Evolutionary conservation across 192 early-diverging fungal species (phyloP).

Genomic region (Lobosporangium transversale): DNA sequence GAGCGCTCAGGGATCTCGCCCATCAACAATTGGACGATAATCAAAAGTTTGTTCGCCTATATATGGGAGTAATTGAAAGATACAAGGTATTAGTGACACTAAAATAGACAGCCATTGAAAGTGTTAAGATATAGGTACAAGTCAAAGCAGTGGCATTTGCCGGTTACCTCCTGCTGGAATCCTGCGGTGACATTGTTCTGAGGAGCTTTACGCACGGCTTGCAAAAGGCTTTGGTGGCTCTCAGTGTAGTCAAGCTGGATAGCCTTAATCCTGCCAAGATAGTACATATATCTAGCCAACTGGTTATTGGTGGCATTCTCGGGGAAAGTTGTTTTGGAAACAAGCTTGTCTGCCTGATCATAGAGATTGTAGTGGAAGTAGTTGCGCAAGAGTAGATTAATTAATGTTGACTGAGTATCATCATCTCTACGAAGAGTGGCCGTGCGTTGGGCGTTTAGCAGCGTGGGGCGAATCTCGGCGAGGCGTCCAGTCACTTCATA

Average conservation of each 20-base stretch:
- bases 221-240: conserved; percentile 86
- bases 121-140: too few species aligned
- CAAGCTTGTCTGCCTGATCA: conserved; percentile 97
- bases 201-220: conserved; percentile 97
- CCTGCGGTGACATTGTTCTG: conserved; percentile 87
- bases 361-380: conserved; percentile 96
- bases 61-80: neutral
- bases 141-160: too few species aligned
- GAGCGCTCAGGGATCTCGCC: conserved; percentile 98
- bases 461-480: conserved; percentile 77
- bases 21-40: conserved; percentile 98
- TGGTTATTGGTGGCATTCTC: conserved; percentile 92
- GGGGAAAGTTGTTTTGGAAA: conserved; percentile 92
- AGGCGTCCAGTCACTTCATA: conserved; percentile 80
- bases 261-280: conserved; percentile 96
- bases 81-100: too few species aligned
- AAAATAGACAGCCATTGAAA: too few species aligned
- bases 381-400: conserved; percentile 93
- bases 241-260: conserved; percentile 97
- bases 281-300: conserved; percentile 95
- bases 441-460: conserved; percentile 88
- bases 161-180: conserved; percentile 89
- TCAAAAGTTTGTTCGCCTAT: conserved; percentile 90
- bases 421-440: conserved; percentile 92
- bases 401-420: conserved; percentile 82